A percentile compares a stretch with the other conserved stretches of the same genome.
phyloP scores from a whole-genome alignment of 768 basidiomycete genomes.

The Mycena galericulata region DNA sequence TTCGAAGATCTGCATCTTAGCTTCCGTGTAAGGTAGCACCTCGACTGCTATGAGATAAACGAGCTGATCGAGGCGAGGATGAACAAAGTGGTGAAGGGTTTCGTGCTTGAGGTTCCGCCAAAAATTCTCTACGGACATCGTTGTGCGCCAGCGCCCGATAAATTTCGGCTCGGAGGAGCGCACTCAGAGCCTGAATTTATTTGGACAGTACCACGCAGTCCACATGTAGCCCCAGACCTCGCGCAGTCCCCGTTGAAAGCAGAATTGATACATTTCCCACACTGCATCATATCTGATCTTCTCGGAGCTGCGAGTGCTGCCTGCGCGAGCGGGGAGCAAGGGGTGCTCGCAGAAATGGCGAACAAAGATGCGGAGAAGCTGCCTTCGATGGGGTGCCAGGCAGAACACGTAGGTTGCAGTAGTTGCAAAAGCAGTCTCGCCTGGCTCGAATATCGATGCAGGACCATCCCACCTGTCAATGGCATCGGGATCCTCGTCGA shows the following conservation, averaged over 20 bases:
- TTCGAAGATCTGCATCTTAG: conserved; percentile 32
- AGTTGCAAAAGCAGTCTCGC: conserved; percentile 25
- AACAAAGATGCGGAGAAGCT: conserved; percentile 37
- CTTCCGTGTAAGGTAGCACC: conserved; percentile 38
- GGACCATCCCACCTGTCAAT: conserved; percentile 30
- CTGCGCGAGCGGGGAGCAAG: conserved; percentile 34
- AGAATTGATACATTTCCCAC: conserved; percentile 41
- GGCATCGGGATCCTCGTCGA: conserved; percentile 1
- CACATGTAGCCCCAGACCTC: conserved; percentile 37
- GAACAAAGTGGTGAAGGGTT: conserved; percentile 38
- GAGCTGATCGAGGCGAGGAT: conserved; percentile 46
- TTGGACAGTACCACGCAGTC: conserved; percentile 38
- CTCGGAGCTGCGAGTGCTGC: conserved; percentile 14
- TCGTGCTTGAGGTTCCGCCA: conserved; percentile 48
- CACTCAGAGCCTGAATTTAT: conserved; percentile 38
- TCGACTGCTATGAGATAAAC: conserved; percentile 45
- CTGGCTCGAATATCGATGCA: conserved; percentile 37
- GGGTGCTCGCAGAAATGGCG: conserved; percentile 42
- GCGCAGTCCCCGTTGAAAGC: conserved; percentile 31
- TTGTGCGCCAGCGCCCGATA: conserved; percentile 42
- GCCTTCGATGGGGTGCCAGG: conserved; percentile 39
- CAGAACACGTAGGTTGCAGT: conserved; percentile 37
- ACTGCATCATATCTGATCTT: conserved; percentile 39
- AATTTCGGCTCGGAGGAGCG: conserved; percentile 36
- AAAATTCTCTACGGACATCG: conserved; percentile 48